Conservation (phyloP, 352 stramenopile species). For the Thalassiosira livingstoniorum region DNA sequence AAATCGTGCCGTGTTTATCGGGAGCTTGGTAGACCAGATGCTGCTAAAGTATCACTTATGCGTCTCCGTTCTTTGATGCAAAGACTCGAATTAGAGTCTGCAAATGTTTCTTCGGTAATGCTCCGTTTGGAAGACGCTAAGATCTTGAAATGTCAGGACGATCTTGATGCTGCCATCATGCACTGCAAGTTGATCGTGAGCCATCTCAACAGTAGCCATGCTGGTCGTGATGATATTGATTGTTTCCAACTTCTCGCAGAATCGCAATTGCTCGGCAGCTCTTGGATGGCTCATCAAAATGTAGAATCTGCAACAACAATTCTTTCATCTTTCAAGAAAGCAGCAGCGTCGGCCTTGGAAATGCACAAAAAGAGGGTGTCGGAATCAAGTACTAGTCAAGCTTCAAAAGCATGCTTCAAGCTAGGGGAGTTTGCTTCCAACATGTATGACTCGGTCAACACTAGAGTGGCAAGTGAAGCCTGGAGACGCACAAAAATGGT, state of each 20-base stretch:
- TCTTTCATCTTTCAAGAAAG: slow-evolving; percentile 92
- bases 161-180: slow-evolving; percentile 77
- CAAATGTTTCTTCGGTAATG: slow-evolving; percentile 46
- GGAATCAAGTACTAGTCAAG: slow-evolving; percentile 71
- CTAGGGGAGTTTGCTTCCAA: slow-evolving; percentile 92
- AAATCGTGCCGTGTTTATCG: slow-evolving; percentile 62
- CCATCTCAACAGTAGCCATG: slow-evolving; percentile 44
- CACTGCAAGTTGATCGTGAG: slow-evolving; percentile 72
- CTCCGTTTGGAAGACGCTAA: slow-evolving; percentile 82
- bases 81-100: slow-evolving; percentile 23
- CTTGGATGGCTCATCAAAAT: slow-evolving; percentile 93
- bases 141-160: slow-evolving; percentile 70
- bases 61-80: slow-evolving; percentile 56
- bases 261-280: slow-evolving; percentile 85
- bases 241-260: slow-evolving; percentile 45
- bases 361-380: slow-evolving; percentile 52
- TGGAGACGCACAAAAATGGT: slow-evolving; percentile 85
- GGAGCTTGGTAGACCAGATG: slow-evolving; percentile 51
- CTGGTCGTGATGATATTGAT: slow-evolving; percentile 36
- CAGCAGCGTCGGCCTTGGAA: slow-evolving; percentile 67
- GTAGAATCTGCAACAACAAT: slow-evolving; percentile 92
- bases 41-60: slow-evolving; percentile 63
- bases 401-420: slow-evolving; percentile 88
- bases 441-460: slow-evolving; percentile 90
- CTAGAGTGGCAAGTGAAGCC: slow-evolving; percentile 88